Conservation (phyloP, 495 filamentous ascomycete genomes). For the Geoglossum glabrum region DNA sequence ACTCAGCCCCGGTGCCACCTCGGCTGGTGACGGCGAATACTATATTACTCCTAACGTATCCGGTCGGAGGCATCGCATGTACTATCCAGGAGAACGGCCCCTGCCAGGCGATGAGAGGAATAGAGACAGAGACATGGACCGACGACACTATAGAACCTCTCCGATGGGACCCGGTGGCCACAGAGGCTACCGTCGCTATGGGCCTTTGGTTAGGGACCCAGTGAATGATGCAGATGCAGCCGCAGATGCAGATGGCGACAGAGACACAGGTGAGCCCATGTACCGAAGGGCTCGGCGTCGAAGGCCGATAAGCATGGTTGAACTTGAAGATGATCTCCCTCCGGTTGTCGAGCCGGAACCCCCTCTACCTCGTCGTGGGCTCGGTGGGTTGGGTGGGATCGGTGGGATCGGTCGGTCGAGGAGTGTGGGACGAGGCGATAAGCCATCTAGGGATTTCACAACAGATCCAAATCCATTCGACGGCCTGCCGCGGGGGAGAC, state of each 20-base stretch:
- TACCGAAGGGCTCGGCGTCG: constrained; percentile 24
- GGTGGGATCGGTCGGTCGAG: constrained; percentile 34
- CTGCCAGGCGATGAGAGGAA: neutral
- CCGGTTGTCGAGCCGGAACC: constrained; percentile 31
- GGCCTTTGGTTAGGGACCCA: constrained; percentile 39
- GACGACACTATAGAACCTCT: constrained; percentile 16
- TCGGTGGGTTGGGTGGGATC: too few species aligned
- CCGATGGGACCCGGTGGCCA: constrained; percentile 7
- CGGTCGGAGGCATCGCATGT: neutral
- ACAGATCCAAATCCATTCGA: neutral
- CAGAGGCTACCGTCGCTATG: constrained; percentile 18
- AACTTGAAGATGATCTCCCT: constrained; percentile 34
- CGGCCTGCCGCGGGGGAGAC: neutral
- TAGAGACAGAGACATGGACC: neutral
- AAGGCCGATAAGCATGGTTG: constrained; percentile 41
- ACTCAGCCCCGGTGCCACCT: neutral
- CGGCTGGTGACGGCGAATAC: constrained; percentile 1
- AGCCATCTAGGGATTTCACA: neutral
- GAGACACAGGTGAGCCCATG: constrained; percentile 39
- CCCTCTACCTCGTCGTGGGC: constrained; percentile 38
- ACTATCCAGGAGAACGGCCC: neutral
- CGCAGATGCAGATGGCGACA: constrained; percentile 53
- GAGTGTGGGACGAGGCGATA: constrained; percentile 17
- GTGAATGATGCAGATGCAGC: too few species aligned
- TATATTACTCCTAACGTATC: constrained; percentile 1